Base-by-base conservation (phyloP, 768 basidiomycete genomes). In the Mycena vitilis region DNA sequence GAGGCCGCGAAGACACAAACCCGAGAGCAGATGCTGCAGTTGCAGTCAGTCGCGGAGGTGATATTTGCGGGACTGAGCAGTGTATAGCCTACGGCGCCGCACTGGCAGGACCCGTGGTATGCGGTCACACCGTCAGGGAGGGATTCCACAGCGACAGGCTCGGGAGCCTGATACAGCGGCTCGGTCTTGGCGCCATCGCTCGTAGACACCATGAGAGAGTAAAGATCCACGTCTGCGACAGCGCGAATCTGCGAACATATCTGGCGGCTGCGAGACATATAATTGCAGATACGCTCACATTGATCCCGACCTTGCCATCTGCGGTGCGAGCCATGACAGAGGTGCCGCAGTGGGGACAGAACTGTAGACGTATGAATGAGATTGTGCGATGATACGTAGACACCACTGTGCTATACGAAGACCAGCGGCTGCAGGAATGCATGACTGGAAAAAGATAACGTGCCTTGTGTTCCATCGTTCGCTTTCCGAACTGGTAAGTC, bases 91-190 rank as follows among this genome's bases (percentile, higher is more conserved):
- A 71, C 62, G 16, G 70, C 66, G 13, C 70, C 70, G 59, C 70
- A 71, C 18, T 71, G 70, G 63, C 70, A 71, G 57, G 47, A 64
- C 2, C 70, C 70, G n/a, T 55, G 44, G 37, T 71, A 71, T 16
- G 55, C 51, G 2, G 40, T 63, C 45, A 54, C 23, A 2, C 57
- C 70, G n/a, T 60, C 52, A 22, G 62, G 30, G 15, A 61, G 36
- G 25, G 53, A 2, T 0, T 45, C 60, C 16, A 45, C 36, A 12
- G 23, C 34, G 18, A 65, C 42, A 9, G 69, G 60, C 23, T 51
- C 54, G 5, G 69, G 69, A 42, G 22, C 40, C 12, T 65, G 18
- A 20, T 70, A 70, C 30, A 16, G 55, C 15, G 59, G 49, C 2
- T 54, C 60, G 0, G 5, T 45, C 0, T 36, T 16, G 16, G 64